Evolutionary conservation across 2,329 filamentous ascomycete species (phyloP), one percentile per base, ranked within the genome.

Genomic region (Fusarium globosum): DNA sequence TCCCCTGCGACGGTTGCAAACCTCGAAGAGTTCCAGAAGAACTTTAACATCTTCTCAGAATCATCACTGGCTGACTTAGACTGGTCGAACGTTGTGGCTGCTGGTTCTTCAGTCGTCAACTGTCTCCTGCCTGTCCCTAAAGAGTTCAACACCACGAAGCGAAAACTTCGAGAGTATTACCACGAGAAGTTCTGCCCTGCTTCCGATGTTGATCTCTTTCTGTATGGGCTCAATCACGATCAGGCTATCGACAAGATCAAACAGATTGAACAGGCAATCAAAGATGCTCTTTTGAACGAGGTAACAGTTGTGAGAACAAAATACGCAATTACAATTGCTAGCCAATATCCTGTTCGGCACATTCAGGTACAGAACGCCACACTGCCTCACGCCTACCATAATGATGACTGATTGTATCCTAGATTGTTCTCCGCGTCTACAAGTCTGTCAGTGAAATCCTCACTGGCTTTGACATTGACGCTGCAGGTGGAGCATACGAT

Each of bases 391-490:
- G 7, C 4, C 16, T 20, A 18, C 26, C 7, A 20, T 38, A 42
- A 18, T 42, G 20, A 38, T 15, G 16, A 52, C 69, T 76, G 28
- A 78, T 30, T 26, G n/a, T 20, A 35, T 43, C 45, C 9, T 69
- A 96, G 86, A 94, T 97, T 76, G 94, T 97, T 28, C 86, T 97
- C 36, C 92, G 94, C 41, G 90, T 96, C 42, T 97, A 97, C 85
- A 94, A 94, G 78, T 95, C 92, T 1, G 84, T 97, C 51, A 92
- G 93, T 2, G 93, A 97, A 80, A 95, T 97, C 41, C 86, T 97
- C 30, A 94, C 94, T 7, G 94, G 94, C 0, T 97, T 97, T 76
- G 94, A 97, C 76, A 94, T 97, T 55, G 94, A 96, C 79, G 95
- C 92, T 79, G 92, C 93, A 2, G 94, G 94, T 69, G 92, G 91